Evolutionary conservation across 2,329 filamentous ascomycete genomes (phyloP).

Genomic region (Gaeumannomyces tritici): DNA sequence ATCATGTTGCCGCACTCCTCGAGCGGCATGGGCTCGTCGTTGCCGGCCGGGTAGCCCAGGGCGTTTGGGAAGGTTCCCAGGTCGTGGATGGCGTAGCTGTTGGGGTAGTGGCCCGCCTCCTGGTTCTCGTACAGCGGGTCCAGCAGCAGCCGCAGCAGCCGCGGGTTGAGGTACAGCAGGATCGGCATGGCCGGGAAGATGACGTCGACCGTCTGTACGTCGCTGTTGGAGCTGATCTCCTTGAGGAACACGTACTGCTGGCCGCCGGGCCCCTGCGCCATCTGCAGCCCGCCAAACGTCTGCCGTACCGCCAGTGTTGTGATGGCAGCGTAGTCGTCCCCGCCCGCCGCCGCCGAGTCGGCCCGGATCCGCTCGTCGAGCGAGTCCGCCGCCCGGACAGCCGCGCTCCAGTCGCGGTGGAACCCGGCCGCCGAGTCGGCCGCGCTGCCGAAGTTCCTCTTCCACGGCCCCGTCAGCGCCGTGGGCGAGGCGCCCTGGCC

Average conservation of each 20-base stretch:
- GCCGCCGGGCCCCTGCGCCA: slow-evolving; percentile 58
- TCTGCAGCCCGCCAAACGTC: slow-evolving; percentile 66
- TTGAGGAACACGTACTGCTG: slow-evolving; percentile 75
- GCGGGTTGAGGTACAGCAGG: slow-evolving; percentile 72
- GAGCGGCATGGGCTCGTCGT: slow-evolving; percentile 64
- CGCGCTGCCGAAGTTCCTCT: slow-evolving; percentile 56
- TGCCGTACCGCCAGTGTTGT: slow-evolving; percentile 74
- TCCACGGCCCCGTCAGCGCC: slow-evolving; percentile 67
- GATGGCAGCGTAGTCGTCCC: slow-evolving; percentile 65
- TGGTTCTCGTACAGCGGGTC: slow-evolving; percentile 74
- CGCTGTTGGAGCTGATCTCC: slow-evolving; percentile 81
- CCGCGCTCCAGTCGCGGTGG: slow-evolving; percentile 61
- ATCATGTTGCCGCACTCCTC: slow-evolving; percentile 68
- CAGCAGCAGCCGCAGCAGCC: slow-evolving; percentile 66
- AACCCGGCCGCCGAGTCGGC: slow-evolving; percentile 62
- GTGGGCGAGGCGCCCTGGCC: slow-evolving; percentile 52
- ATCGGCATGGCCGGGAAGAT: slow-evolving; percentile 79
- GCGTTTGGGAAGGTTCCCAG: slow-evolving; percentile 62
- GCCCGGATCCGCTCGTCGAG: slow-evolving; percentile 61
- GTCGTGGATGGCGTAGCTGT: slow-evolving; percentile 68
- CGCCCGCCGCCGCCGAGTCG: slow-evolving; percentile 58
- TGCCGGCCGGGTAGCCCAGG: slow-evolving; percentile 58
- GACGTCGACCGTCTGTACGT: slow-evolving; percentile 79
- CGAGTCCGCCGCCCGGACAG: slow-evolving; percentile 43
- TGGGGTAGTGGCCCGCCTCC: slow-evolving; percentile 71